These are phyloP conservation scores for Isabelozyma gotoi DNA, from an alignment of 805 yeast species.

Conservation along the genomic window DNA sequence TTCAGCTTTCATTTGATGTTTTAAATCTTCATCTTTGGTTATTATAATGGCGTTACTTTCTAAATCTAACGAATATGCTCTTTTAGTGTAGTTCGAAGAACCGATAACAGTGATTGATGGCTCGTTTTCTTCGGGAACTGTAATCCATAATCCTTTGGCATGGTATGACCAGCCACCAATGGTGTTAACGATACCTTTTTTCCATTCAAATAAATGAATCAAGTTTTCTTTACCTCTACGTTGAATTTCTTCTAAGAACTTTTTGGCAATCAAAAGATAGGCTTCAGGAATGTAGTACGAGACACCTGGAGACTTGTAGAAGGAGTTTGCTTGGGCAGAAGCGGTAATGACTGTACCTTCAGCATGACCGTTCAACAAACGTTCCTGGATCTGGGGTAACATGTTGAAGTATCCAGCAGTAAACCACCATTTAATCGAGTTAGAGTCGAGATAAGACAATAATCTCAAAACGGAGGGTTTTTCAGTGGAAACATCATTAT, in stretches of 20 bases:
- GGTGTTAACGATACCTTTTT: slow-evolving; percentile 77
- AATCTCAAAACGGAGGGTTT: slow-evolving; percentile 65
- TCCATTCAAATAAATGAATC: slow-evolving; percentile 79
- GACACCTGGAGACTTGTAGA: slow-evolving; percentile 79
- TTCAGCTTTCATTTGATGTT: slow-evolving; percentile 58
- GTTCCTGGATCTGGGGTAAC: slow-evolving; percentile 66
- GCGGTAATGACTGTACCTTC: slow-evolving; percentile 81
- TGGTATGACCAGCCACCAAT: slow-evolving; percentile 95
- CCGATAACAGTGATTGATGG: slow-evolving; percentile 86
- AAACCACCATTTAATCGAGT: slow-evolving; percentile 70
- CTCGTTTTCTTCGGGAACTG: slow-evolving; percentile 49
- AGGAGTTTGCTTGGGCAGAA: slow-evolving; percentile 91
- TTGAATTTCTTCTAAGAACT: slow-evolving; percentile 58
- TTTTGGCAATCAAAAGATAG: slow-evolving; percentile 71
- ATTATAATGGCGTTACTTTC: slow-evolving; percentile 83
- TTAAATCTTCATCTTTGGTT: slow-evolving; percentile 64
- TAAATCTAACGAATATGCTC: slow-evolving; percentile 85
- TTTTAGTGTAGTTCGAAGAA: slow-evolving; percentile 87
- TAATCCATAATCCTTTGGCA: slow-evolving; percentile 93
- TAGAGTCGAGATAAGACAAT: slow-evolving; percentile 55
- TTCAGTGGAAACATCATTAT: slow-evolving; percentile 71
- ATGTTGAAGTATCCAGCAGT: slow-evolving; percentile 97
- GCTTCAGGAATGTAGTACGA: slow-evolving; percentile 85
- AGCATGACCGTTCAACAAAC: slow-evolving; percentile 58
- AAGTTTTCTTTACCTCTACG: slow-evolving; percentile 37